Evolutionary conservation across 2,329 filamentous ascomycete genomes (phyloP), one percentile per base, ranked within the genome.

Genomic region (Fusarium domesticum): DNA sequence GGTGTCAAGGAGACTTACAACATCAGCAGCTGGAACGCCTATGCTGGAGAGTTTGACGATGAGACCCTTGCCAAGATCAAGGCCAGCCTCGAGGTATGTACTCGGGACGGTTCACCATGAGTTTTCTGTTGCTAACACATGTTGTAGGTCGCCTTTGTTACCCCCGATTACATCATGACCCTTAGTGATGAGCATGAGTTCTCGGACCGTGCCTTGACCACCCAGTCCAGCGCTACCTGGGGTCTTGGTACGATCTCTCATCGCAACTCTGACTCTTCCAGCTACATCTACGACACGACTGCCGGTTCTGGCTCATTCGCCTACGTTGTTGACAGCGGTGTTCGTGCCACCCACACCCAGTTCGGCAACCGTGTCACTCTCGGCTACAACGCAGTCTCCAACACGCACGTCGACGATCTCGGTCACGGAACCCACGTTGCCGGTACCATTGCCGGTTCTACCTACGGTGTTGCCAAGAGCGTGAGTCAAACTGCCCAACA

Each of bases 301-400:
- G 73, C 72, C 23, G 77, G 77, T 17, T 35, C 68, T 45, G 75
- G 73, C 20, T 74, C 76, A 53, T 81, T 76, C 18, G 75, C 72
- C 37, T 85, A 78, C 58, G 65, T 85, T 15, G 74, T 85, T 37
- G 81, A 85, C 63, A 83, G 78, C 4, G 81, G 81, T 53, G 77
- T 85, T 54, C 64, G 66, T 39, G 65, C 67, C 15, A 65, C 70
- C 6, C 81, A 85, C 64, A 51, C 57, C 25, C 70, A 80, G 60
- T 80, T 76, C 51, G 66, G 71, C 50, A 72, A 69, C 38, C 71
- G 73, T 28, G 73, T 70, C 23, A 63, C 62, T 41, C 68, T 64
- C 45, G 61, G 68, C 16, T 62, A 58, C 55, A 71, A 70, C 64
- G 70, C 60, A 38, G 64, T 55, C 19, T 53, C 59, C 19, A 61